Percentiles rank a stretch among this genome's conserved stretches.
These are phyloP conservation scores for Cladochytrium replicatum DNA, from an alignment of 192 early-diverging fungal genomes.

Conservation along the genomic window DNA sequence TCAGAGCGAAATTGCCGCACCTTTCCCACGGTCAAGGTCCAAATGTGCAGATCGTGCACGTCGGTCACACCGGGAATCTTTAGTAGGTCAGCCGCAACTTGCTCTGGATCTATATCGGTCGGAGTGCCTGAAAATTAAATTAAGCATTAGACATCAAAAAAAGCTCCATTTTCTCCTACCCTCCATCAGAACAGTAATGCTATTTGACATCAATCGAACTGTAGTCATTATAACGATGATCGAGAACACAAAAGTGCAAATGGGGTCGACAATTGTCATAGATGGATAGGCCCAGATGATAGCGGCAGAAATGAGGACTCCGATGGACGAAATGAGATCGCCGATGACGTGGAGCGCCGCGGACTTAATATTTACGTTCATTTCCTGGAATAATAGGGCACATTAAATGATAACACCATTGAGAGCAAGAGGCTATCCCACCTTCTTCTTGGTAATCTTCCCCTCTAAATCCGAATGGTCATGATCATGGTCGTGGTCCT, in stretches of 20 bases:
- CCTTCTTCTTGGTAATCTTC: too few relatives aligned
- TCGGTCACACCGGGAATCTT: constrained; percentile 38
- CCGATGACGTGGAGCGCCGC: constrained; percentile 73
- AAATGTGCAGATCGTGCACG: constrained; percentile 53
- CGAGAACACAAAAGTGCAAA: constrained; percentile 77
- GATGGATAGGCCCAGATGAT: constrained; percentile 50
- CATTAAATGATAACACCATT: too few relatives aligned
- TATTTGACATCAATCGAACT: constrained; percentile 50
- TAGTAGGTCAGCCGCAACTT: constrained; percentile 31
- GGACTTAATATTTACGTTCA: constrained; percentile 58
- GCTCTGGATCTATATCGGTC: constrained; percentile 31
- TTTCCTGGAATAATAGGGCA: too few relatives aligned
- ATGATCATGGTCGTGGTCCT: too few relatives aligned
- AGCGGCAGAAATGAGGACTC: constrained; percentile 67
- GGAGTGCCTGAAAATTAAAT: constrained; percentile 31
- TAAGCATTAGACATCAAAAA: too few relatives aligned
- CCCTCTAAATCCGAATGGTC: constrained; percentile 13
- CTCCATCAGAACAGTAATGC: constrained; percentile 66
- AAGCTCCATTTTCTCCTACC: too few relatives aligned
- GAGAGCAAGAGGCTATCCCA: too few relatives aligned
- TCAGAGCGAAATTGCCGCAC: too few relatives aligned
- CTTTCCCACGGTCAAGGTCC: constrained; percentile 49
- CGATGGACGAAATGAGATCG: constrained; percentile 69
- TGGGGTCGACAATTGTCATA: constrained; percentile 58
- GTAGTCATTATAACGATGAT: constrained; percentile 65